These are phyloP conservation scores for Leptographium wingfieldii DNA, from an alignment of 2,329 filamentous ascomycete species.

Conservation along the genomic window DNA sequence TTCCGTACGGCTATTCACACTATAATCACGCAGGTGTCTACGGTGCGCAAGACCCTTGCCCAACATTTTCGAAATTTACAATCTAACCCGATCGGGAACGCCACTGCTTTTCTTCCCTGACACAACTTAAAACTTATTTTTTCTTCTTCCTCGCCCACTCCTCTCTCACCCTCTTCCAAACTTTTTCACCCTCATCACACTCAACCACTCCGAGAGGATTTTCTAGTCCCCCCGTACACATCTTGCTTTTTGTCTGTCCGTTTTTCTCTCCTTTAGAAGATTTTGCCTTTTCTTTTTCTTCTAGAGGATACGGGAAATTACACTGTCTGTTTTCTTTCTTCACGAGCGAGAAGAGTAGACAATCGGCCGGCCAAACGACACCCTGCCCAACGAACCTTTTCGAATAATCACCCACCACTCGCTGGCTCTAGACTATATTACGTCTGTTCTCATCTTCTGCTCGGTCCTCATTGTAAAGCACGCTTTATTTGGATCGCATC, in stretches of 20 bases:
- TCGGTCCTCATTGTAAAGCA: neutral
- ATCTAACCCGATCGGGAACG: constrained; percentile 3
- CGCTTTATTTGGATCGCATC: neutral
- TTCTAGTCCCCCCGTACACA: constrained; percentile 13
- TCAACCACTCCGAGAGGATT: constrained; percentile 16
- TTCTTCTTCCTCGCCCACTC: constrained; percentile 11
- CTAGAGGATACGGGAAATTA: constrained; percentile 27
- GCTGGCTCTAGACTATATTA: neutral
- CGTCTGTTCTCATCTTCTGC: neutral
- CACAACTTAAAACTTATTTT: constrained; percentile 14
- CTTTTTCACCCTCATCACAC: constrained; percentile 14
- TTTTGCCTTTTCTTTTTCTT: constrained; percentile 26
- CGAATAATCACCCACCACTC: neutral
- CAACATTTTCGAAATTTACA: neutral
- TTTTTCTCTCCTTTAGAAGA: constrained; percentile 30
- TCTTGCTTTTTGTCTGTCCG: constrained; percentile 16
- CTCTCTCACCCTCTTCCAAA: constrained; percentile 10
- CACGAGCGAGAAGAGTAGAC: constrained; percentile 8
- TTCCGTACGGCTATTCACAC: neutral
- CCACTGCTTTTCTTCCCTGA: constrained; percentile 9
- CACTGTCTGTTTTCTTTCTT: constrained; percentile 9
- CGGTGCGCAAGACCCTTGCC: neutral
- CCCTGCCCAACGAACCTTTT: neutral
- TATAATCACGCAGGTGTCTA: neutral
- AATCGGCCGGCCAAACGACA: constrained; percentile 14